Evolutionary conservation across 2,329 filamentous ascomycete genomes (phyloP).

Genomic region (Pyricularia pennisetigena): DNA sequence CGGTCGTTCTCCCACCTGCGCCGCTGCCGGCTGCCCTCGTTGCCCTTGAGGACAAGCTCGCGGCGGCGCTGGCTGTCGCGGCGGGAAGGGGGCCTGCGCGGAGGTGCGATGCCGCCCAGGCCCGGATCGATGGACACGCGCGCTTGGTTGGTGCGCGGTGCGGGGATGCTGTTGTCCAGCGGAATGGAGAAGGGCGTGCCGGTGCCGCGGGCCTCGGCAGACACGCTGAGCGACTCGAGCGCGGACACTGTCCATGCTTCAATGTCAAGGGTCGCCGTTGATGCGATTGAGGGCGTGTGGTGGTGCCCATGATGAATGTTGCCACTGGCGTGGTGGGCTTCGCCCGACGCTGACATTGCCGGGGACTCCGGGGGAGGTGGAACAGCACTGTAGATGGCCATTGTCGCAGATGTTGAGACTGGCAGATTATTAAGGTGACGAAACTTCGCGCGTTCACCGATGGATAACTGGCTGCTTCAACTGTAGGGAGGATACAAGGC

Average conservation of each 20-base stretch:
- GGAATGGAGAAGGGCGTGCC: slow-evolving; percentile 63
- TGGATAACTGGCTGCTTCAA: neutral
- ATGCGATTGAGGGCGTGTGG: slow-evolving; percentile 15
- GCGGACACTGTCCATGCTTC: slow-evolving; percentile 57
- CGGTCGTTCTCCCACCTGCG: slow-evolving; percentile 95
- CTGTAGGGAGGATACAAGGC: neutral
- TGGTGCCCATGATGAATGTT: slow-evolving; percentile 8
- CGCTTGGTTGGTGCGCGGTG: slow-evolving; percentile 12
- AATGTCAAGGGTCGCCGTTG: slow-evolving; percentile 40
- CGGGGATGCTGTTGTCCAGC: slow-evolving; percentile 46
- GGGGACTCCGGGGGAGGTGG: slow-evolving; percentile 34
- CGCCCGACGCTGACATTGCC: slow-evolving; percentile 10
- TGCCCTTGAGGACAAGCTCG: slow-evolving; percentile 75
- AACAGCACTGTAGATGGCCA: slow-evolving; percentile 44
- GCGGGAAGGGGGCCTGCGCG: slow-evolving; percentile 34
- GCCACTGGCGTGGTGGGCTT: slow-evolving; percentile 1
- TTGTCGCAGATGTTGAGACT: slow-evolving; percentile 11
- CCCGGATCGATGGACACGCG: slow-evolving; percentile 12
- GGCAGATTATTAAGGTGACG: neutral
- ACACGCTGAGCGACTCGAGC: slow-evolving; percentile 43
- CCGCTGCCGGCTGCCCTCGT: slow-evolving; percentile 77
- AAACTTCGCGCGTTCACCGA: neutral
- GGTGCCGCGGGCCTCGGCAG: slow-evolving; percentile 46
- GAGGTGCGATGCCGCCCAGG: slow-evolving; percentile 18
- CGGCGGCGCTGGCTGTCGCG: slow-evolving; percentile 51